Conservation (phyloP, 2,329 filamentous ascomycete genomes). For the Sarocladium oryzae region DNA sequence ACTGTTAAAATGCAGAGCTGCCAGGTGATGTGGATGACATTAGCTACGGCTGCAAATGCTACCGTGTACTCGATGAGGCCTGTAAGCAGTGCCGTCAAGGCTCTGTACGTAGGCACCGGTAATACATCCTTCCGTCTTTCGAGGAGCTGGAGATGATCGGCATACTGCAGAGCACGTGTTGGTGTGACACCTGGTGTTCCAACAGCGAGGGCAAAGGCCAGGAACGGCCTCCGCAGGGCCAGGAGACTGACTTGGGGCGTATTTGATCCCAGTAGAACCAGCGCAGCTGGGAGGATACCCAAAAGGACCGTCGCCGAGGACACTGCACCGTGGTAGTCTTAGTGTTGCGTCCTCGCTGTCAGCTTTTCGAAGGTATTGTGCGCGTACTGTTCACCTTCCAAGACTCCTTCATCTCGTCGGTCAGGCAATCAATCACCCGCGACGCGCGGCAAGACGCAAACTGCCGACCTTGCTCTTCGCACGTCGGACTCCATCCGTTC, state of each 20-base stretch:
- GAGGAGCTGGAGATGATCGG: slow-evolving; percentile 4
- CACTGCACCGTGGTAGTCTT: not conserved
- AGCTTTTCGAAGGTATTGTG: too few species aligned
- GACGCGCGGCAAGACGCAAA: slow-evolving; percentile 3
- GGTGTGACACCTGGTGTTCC: slow-evolving; percentile 6
- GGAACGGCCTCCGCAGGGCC: slow-evolving; percentile 1
- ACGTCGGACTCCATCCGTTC: slow-evolving; percentile 5
- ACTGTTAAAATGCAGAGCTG: slow-evolving; percentile 7
- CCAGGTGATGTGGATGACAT: slow-evolving; percentile 2
- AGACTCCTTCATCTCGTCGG: slow-evolving; percentile 3
- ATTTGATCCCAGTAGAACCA: slow-evolving; percentile 3
- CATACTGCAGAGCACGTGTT: slow-evolving; percentile 5
- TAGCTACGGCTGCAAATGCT: not conserved
- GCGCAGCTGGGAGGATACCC: slow-evolving; percentile 4
- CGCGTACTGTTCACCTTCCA: slow-evolving; percentile 7
- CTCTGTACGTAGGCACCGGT: not conserved
- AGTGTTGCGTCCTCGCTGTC: too few species aligned
- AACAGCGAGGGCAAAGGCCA: slow-evolving; percentile 1
- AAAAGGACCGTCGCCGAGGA: slow-evolving; percentile 3
- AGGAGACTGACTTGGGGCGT: slow-evolving; percentile 6
- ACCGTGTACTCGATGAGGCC: not conserved
- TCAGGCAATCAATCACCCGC: slow-evolving; percentile 3
- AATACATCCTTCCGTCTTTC: not conserved
- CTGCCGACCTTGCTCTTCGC: slow-evolving; percentile 4
- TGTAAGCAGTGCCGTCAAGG: not conserved